Evolutionary conservation across 257 asterid genomes (phyloP), one percentile per base, ranked within the genome.

Genomic region (Plantago ovata): DNA sequence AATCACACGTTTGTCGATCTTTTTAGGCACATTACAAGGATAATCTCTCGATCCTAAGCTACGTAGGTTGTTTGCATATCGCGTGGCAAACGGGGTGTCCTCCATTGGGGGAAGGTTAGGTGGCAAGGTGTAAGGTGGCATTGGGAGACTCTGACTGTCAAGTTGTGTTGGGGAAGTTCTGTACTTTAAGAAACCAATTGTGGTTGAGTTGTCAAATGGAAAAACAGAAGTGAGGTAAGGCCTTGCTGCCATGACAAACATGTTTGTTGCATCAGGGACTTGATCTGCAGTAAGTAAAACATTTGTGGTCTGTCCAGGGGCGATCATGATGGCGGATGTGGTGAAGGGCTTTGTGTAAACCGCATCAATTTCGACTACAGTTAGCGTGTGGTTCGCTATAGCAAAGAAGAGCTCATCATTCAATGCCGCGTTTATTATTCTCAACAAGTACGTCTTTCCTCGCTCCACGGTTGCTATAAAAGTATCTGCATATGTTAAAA

Each of bases 221-320:
- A 86, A 89, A 42, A 76, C 48, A 12, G 95, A 70, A 39, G 87
- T 79, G 58, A 81, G 83, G 32, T 86, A 89, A 39, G 97, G 94
- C 72, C 92, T 70, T 1, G 89, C 95, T 1, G 97, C 97, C 89
- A 86, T 80, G 0, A 68, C 77, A 51, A 78, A 89, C 20, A 20
- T 61, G 70, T 40, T 44, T 0, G 71, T 38, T 0, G 84, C 5
- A 9, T 52, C 53, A 1, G 75, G 77, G 52, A 44, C 21, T 39
- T 83, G 96, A 65, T 89, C 70, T 13, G 97, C 68, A 0, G 85
- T 79, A 62, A 86, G 70, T 8, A 89, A 39, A 3, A 80, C 94
- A 32, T 69, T 84, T 21, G 85, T 84, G 64, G 97, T 86, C 58
- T 89, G 95, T 10, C 97, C 97, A 0, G 97, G 97, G 10, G 92